A percentile compares a stretch with the other conserved stretches of the same genome.
phyloP scores from a whole-genome alignment of 2,329 filamentous ascomycete genomes.

The Aurifilum marmelostoma region DNA sequence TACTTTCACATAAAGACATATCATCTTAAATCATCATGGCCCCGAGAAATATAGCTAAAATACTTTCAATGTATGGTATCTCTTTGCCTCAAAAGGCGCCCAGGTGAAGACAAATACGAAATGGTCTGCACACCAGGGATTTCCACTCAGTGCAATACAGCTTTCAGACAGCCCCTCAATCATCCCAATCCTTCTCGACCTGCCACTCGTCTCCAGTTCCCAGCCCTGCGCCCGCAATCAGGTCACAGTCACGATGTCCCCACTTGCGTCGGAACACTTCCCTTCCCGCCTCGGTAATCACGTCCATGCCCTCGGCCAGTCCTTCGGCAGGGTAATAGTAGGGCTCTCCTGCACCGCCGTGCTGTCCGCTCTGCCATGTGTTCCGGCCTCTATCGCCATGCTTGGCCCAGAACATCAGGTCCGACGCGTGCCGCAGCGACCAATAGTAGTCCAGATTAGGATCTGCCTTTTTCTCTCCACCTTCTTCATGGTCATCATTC shows the following conservation, averaged over 20 bases:
- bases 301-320: constrained; percentile 47
- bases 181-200: constrained; percentile 42
- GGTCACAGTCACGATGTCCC: constrained; percentile 46
- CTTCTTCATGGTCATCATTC: background rate
- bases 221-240: constrained; percentile 33
- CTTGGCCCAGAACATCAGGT: constrained; percentile 49
- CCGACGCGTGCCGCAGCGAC: constrained; percentile 34
- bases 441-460: constrained; percentile 38
- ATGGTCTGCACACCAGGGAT: too few relatives aligned
- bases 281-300: constrained; percentile 50
- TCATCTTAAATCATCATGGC: too few relatives aligned
- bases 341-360: constrained; percentile 55
- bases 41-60: too few relatives aligned
- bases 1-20: too few relatives aligned
- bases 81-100: too few relatives aligned
- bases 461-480: background rate
- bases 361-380: constrained; percentile 56
- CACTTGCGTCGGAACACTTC: constrained; percentile 45
- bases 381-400: constrained; percentile 48
- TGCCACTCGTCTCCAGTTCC: constrained; percentile 41
- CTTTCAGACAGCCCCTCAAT: background rate
- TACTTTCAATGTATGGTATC: too few relatives aligned
- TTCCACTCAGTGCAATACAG: background rate
- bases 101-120: too few relatives aligned
- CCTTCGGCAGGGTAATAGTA: constrained; percentile 55